Base-by-base conservation (phyloP, 2,329 filamentous ascomycete genomes). In the Emmonsiellopsis sp. region DNA sequence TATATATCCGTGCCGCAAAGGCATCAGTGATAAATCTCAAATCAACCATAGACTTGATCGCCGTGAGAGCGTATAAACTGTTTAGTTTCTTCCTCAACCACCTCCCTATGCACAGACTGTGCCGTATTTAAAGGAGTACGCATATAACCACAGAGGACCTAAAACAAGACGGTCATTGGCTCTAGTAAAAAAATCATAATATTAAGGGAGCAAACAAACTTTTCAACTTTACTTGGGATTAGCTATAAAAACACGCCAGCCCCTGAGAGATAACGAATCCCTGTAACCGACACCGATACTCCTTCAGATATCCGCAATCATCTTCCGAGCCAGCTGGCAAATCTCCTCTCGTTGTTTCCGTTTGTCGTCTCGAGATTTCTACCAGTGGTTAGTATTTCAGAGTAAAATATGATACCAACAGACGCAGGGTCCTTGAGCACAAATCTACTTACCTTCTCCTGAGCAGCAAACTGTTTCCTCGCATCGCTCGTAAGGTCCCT, bases 321-420 rank as follows among this genome's bases (percentile, higher is more conserved):
- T 55, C 48, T 56, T 57, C 49, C 44, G 55, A n/a, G 59, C 58
- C 11, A 61, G 48, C 10, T 55, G 53, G 43, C 56, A 56, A 17
- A 61, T 55, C 37, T 57, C 55, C 36, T 57, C 55, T n/a, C 56
- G 52, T 43, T 57, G 55, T 44, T 54, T 60, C 17, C 53, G 53
- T 42, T 55, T 57, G 31, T 56, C 54, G 11, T 53, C 54, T n/a
- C 51, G 49, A 34, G 32, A 57, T 55, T 55, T 58, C 59, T 61
- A 53, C 34, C 11, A 32, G n/a, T 11, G 37, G 37, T 11, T 5
- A 11, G n/a, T 14, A 8, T 21, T 13, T 17, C 5, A 13, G 11
- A 43, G 44, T 9, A 42, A 48, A 46, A n/a, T 27, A 40, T 21
- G 3, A 11, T n/a, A n/a, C n/a, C 9, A 32, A 42, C 27, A 13